phyloP scores from a whole-genome alignment of 75 land plant genomes.

The Sequoia sempervirens region DNA sequence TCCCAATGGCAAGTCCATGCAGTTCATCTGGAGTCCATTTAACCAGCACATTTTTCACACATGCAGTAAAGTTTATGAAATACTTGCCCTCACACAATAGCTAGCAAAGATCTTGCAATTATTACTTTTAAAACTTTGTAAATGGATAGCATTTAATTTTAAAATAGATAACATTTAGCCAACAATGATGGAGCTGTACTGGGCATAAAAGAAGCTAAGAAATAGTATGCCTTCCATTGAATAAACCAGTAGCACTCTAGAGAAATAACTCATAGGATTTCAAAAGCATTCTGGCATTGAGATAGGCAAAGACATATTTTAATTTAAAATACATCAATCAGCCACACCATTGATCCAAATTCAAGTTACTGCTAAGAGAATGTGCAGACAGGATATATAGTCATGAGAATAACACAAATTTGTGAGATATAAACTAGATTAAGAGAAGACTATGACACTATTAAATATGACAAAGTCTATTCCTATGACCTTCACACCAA shows the following conservation, averaged over 20 bases:
- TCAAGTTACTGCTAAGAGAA: neutral
- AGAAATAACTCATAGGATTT: neutral
- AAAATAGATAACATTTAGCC: neutral
- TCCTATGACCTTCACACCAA: neutral
- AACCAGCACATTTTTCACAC: neutral
- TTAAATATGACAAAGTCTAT: neutral
- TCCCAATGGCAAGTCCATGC: constrained; percentile 90
- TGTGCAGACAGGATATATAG: neutral
- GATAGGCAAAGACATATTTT: neutral
- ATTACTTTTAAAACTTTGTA: neutral
- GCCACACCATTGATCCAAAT: neutral
- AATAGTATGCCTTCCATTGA: neutral
- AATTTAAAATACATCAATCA: neutral
- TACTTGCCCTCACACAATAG: neutral
- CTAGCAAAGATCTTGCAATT: neutral
- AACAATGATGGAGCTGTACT: neutral
- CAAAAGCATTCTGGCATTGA: neutral
- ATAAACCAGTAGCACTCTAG: neutral
- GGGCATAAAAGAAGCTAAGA: neutral
- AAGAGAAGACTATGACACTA: neutral
- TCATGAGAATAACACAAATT: neutral
- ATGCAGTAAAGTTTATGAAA: neutral
- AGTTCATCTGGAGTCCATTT: constrained; percentile 69
- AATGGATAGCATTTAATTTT: neutral
- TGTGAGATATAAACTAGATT: neutral